Conservation (phyloP, 768 basidiomycete species). For the Tephrocybe rancida region DNA sequence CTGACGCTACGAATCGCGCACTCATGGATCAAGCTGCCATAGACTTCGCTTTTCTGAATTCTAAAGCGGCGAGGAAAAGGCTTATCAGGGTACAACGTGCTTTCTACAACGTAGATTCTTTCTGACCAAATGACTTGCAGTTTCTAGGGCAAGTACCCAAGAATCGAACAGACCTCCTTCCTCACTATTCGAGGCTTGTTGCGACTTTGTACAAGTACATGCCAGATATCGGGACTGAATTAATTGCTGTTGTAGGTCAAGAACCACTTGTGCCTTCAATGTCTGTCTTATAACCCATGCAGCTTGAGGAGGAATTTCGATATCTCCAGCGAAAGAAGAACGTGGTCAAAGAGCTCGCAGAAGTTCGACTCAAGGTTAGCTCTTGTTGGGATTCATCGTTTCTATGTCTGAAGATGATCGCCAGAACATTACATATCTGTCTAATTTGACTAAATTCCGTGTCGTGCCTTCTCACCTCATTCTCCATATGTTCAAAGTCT, state of each 20-base stretch:
- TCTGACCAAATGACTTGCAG: conserved; percentile 36
- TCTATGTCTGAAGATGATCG: background rate
- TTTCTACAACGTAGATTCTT: conserved; percentile 3
- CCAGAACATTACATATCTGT: conserved; percentile 87
- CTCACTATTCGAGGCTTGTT: conserved; percentile 89
- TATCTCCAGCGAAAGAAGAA: conserved; percentile 95
- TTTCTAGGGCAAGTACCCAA: conserved; percentile 84
- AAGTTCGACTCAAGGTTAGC: conserved; percentile 80
- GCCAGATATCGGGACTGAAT: conserved; percentile 87
- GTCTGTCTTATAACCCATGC: conserved; percentile 11
- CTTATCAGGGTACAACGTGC: conserved; percentile 68
- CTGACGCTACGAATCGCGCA: conserved; percentile 90
- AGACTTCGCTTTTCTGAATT: conserved; percentile 96
- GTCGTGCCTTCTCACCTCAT: conserved; percentile 91
- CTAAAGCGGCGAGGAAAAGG: conserved; percentile 93
- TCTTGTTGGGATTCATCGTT: background rate
- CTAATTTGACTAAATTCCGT: conserved; percentile 94
- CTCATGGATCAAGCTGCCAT: conserved; percentile 93
- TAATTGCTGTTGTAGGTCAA: conserved; percentile 73
- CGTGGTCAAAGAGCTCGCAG: conserved; percentile 86
- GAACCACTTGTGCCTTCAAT: background rate
- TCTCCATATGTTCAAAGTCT: conserved; percentile 95
- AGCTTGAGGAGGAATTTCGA: conserved; percentile 97
- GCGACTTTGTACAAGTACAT: conserved; percentile 90
- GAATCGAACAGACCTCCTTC: conserved; percentile 86